These are phyloP conservation scores for Penicillium robsamsonii DNA, from an alignment of 495 filamentous ascomycete species.

Conservation along the genomic window DNA sequence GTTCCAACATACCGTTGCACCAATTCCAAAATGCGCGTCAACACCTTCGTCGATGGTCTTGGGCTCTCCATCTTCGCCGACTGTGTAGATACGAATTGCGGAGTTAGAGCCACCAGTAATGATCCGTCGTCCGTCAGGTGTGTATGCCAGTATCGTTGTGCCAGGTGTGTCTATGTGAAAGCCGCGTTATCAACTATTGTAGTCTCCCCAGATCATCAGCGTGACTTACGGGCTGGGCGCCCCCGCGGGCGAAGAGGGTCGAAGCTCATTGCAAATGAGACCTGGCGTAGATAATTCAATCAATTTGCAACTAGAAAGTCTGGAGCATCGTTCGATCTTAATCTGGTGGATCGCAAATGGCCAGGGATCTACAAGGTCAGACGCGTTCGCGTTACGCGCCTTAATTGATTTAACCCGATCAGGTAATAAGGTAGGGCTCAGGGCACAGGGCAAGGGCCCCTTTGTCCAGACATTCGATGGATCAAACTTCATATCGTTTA, in stretches of 20 bases:
- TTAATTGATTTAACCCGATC: constrained; percentile 31
- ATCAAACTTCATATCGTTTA: background rate
- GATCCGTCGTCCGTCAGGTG: constrained; percentile 64
- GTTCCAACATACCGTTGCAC: constrained; percentile 58
- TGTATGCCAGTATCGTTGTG: constrained; percentile 63
- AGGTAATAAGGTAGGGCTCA: constrained; percentile 38
- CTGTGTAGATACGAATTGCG: constrained; percentile 84
- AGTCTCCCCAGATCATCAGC: background rate
- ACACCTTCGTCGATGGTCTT: constrained; percentile 83
- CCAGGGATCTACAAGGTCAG: constrained; percentile 10
- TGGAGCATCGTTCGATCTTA: constrained; percentile 11
- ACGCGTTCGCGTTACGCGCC: constrained; percentile 33
- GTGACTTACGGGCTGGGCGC: constrained; percentile 45
- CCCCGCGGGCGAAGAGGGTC: constrained; percentile 44
- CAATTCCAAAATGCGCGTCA: constrained; percentile 75
- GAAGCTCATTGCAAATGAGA: constrained; percentile 32
- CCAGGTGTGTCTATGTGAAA: constrained; percentile 60
- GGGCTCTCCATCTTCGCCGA: constrained; percentile 86
- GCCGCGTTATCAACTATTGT: constrained; percentile 12
- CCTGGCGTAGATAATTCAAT: background rate
- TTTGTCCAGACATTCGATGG: background rate
- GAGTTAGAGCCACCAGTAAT: constrained; percentile 91
- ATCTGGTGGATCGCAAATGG: constrained; percentile 15
- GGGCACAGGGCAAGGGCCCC: constrained; percentile 31
- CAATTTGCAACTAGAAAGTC: constrained; percentile 6